A percentile compares a stretch with the other conserved stretches of the same genome.
phyloP scores from a whole-genome alignment of 2,329 filamentous ascomycete genomes.

The Helotiales sp. region DNA sequence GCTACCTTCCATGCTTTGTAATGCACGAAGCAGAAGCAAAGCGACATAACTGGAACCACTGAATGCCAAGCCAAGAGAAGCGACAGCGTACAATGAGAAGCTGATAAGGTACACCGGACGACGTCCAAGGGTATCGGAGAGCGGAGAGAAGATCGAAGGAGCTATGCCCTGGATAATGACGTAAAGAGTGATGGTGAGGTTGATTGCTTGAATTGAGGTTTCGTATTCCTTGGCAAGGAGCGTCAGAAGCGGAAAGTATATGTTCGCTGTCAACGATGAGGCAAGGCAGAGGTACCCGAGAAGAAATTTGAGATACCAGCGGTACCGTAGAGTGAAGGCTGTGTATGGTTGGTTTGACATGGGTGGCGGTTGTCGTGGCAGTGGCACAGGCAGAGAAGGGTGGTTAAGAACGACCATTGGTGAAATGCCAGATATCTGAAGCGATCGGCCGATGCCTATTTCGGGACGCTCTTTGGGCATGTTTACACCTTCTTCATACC shows the following conservation, averaged over 20 bases:
- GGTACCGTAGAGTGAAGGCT: too few species aligned
- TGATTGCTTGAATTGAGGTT: slow-evolving; percentile 5
- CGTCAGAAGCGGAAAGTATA: slow-evolving; percentile 31
- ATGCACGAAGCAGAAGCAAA: slow-evolving; percentile 50
- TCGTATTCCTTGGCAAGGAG: slow-evolving; percentile 28
- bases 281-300: too few species aligned
- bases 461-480: too few species aligned
- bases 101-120: slow-evolving; percentile 52
- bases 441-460: too few species aligned
- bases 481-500: too few species aligned
- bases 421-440: too few species aligned
- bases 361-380: too few species aligned
- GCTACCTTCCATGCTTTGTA: slow-evolving; percentile 60
- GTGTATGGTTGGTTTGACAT: too few species aligned
- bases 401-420: too few species aligned
- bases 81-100: slow-evolving; percentile 51
- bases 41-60: slow-evolving; percentile 47
- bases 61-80: slow-evolving; percentile 52
- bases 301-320: too few species aligned
- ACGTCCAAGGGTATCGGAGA: slow-evolving; percentile 53
- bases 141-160: slow-evolving; percentile 51
- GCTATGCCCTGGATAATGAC: slow-evolving; percentile 49
- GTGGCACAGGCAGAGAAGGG: too few species aligned
- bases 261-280: slow-evolving; percentile 11
- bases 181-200: slow-evolving; percentile 6